Conservation (phyloP, 306 rosid genomes). For the Benincasa hispida region DNA sequence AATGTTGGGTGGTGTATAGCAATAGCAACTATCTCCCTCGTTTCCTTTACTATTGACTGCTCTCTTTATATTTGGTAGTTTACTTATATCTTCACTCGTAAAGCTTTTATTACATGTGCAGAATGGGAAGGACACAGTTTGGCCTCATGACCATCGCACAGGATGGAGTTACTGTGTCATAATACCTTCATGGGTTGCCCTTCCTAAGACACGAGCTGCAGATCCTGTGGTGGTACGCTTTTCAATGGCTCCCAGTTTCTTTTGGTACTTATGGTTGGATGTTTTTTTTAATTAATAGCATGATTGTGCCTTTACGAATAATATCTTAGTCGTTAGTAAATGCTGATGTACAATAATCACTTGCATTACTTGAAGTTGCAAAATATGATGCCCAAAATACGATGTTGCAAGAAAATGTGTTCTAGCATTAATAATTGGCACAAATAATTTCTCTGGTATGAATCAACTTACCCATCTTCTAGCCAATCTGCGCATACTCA, state of each 20-base stretch:
- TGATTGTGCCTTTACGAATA: background rate
- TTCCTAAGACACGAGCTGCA: conserved; percentile 41
- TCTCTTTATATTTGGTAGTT: background rate
- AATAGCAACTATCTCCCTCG: too few species aligned
- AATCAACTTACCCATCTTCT: background rate
- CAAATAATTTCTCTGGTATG: background rate
- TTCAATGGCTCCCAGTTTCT: background rate
- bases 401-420: background rate
- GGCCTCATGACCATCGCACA: conserved; percentile 61
- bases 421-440: background rate
- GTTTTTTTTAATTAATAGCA: background rate
- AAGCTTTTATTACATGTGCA: conserved; percentile 1
- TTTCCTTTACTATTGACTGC: background rate
- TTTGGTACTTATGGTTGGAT: background rate
- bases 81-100: background rate
- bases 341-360: background rate
- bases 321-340: background rate
- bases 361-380: background rate
- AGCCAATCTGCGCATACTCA: background rate
- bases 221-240: conserved; percentile 54
- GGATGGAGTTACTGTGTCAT: conserved; percentile 75
- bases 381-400: background rate
- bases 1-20: background rate
- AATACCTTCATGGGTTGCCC: conserved; percentile 61
- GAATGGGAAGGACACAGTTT: conserved; percentile 59